Evolutionary conservation across 495 filamentous ascomycete genomes (phyloP), one percentile per base, ranked within the genome.

Genomic region (Talaromyces liani): DNA sequence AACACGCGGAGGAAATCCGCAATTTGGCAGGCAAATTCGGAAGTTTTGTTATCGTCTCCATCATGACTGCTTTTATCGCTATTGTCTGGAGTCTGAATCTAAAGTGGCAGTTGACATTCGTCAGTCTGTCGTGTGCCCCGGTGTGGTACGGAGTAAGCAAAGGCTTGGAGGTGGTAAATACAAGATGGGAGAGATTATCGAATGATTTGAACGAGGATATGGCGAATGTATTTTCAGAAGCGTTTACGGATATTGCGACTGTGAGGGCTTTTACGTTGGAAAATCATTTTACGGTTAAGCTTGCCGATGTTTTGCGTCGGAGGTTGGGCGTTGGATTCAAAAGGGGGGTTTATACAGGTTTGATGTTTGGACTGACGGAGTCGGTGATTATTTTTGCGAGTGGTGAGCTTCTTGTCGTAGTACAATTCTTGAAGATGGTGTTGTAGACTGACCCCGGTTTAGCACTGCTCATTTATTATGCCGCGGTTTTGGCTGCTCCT

Each of bases 381-480:
- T 86, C 87, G 1, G 79, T 82, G 14, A 79, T 86, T 27, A 81
- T 86, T 64, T 92, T 92, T 71, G 79, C 90, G 36, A 87, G 84
- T n/a, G 79, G 82, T 84, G 67, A 73, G 74, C 31, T 58, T 2
- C 33, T 10, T 12, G 2, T 36, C 33, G 7, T 33, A 1, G 31
- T 27, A 12, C 0, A 36, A 3, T 36, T 10, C 9, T 12, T 36
- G 10, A 36, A 10, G 33, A 36, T 5, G 25, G 6, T 14, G 10
- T 34, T 18, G 3, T 41, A 47, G 34, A 47, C 12, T 49, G 33
- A 49, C 49, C 49, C 14, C 5, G 22, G 5, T 24, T 31, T 58
- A 85, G 91, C 92, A 0, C 71, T 96, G 22, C 83, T 96, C 18
- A 94, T 95, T 71, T 96, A 88, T 73, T 94, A 91, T 70, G 91